Percentiles rank a stretch among this genome's conserved stretches.
These are phyloP conservation scores for Trichosporon sp. DNA, from an alignment of 1,284 basidiomycete species.

Conservation along the genomic window DNA sequence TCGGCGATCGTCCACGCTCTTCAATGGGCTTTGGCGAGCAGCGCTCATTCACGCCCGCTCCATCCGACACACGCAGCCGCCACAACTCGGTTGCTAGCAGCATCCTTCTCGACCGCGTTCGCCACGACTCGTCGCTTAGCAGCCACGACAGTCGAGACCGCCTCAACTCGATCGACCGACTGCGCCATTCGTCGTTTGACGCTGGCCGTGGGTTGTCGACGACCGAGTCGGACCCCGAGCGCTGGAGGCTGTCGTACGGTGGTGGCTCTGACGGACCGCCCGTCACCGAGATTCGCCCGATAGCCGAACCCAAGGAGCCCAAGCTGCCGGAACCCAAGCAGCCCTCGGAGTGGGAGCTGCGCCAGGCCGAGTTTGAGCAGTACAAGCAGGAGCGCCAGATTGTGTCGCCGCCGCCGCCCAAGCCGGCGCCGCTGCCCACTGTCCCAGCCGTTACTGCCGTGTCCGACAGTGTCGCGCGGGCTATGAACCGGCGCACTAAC, in stretches of 20 bases:
- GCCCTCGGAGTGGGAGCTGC: background rate
- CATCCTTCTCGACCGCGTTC: background rate
- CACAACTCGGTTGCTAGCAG: conserved; percentile 6
- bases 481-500: background rate
- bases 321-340: background rate
- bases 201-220: background rate
- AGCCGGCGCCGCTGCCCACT: background rate
- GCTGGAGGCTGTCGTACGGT: background rate
- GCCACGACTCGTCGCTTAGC: background rate
- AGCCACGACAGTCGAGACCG: background rate
- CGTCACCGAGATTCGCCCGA: background rate
- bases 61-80: conserved; percentile 5
- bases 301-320: background rate
- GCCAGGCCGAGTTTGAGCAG: conserved; percentile 33
- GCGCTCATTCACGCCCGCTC: background rate
- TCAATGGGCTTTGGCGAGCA: background rate
- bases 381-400: conserved; percentile 38
- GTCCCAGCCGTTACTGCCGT: conserved; percentile 3
- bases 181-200: background rate
- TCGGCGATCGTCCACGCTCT: background rate
- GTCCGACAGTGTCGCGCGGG: conserved; percentile 12
- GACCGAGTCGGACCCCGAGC: background rate
- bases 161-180: background rate
- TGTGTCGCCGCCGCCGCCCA: conserved; percentile 23
- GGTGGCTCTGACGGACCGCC: background rate